phyloP scores from a whole-genome alignment of 768 basidiomycete genomes.

The Russula olivacea region DNA sequence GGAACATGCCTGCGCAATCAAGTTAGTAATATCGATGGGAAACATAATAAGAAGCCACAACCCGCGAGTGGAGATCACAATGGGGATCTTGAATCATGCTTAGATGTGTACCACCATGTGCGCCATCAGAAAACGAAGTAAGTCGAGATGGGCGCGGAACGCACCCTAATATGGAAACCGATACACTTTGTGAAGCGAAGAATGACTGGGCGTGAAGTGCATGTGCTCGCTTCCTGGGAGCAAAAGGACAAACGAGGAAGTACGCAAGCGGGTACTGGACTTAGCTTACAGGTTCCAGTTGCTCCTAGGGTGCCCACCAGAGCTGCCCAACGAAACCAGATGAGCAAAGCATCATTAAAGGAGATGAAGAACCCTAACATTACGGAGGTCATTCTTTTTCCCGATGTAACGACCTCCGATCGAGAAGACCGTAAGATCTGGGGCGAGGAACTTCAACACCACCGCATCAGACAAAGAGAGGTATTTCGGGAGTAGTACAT shows the following conservation, averaged over 20 bases:
- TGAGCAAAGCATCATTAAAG: neutral
- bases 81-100: slow-evolving; percentile 43
- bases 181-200: slow-evolving; percentile 54
- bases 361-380: no score
- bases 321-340: slow-evolving; percentile 40
- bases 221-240: slow-evolving; percentile 53
- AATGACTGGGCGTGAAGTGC: slow-evolving; percentile 65
- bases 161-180: slow-evolving; percentile 34
- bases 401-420: no score
- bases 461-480: slow-evolving; percentile 74
- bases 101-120: neutral
- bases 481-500: no score
- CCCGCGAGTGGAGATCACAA: slow-evolving; percentile 48
- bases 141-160: neutral
- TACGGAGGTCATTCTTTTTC: no score
- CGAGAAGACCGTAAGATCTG: slow-evolving; percentile 56
- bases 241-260: neutral
- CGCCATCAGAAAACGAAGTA: neutral
- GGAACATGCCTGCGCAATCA: slow-evolving; percentile 36
- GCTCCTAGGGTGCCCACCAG: slow-evolving; percentile 61
- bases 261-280: neutral
- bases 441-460: slow-evolving; percentile 69
- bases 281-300: slow-evolving; percentile 59
- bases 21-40: slow-evolving; percentile 50
- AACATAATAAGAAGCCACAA: slow-evolving; percentile 35